Evolutionary conservation across 179 eudicot genomes (phyloP), one percentile per base, ranked within the genome.

Genomic region (Vitellaria paradoxa): DNA sequence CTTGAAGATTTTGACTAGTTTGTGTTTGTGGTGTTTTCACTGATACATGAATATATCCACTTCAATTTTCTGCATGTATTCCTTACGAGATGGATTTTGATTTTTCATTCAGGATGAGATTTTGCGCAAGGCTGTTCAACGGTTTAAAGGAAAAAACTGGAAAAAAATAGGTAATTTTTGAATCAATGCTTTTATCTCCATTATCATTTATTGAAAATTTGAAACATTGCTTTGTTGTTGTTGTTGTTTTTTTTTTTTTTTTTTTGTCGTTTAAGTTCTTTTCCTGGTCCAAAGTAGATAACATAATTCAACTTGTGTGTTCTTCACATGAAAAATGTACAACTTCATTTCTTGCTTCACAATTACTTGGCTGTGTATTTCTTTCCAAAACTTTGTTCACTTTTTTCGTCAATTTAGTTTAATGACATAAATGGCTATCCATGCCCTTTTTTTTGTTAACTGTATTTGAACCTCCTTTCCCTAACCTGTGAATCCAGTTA

Each of bases 111-210:
- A 96, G 99, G 99, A 96, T 88, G 98, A 93, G 78, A 80, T 92
- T 79, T 79, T 96, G 85, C 65, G 94, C 65, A 82, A 89, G 80
- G 99, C 99, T 75, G 99, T 96, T 83, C 89, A 94, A 77, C 92
- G 87, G 40, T 91, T 86, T 72, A 91, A 92, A 76, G 99, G 99
- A 68, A 96, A 94, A 82, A 96, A 96, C 71, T 96, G 99, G 99
- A 96, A 94, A 82, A 96, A 94, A 84, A 96, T 96, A 89, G 99
- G 99, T 96, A 89, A 63, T 50, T 6, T 69, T 56, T 62, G 67
- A 12, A 24, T 57, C 2, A 15, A 12, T n/a, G 7, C 59, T 47
- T 62, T 26, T 56, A 1, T 18, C 23, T 57, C 17, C 21, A 23
- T 55, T 2, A 12, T 50, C 12, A 30, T 30, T 30, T 30, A 2